Conservation (phyloP, 129 eudicot species). For the Flaveria trinervia region DNA sequence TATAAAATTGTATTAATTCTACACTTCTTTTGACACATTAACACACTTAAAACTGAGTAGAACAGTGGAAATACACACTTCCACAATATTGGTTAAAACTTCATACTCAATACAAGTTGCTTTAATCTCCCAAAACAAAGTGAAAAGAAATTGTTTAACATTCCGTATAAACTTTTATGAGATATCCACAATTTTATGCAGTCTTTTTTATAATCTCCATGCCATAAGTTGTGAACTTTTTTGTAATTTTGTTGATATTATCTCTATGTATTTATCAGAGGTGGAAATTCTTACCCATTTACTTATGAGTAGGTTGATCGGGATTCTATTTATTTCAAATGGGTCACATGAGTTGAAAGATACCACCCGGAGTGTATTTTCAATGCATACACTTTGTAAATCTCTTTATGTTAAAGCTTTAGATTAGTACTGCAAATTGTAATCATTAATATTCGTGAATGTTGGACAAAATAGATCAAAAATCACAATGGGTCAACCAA, state of each 20-base stretch:
- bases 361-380: background rate
- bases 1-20: background rate
- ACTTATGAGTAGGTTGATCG: background rate
- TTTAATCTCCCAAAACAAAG: background rate
- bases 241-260: background rate
- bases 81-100: background rate
- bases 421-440: background rate
- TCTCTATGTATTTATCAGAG: background rate
- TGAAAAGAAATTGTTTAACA: no score
- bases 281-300: background rate
- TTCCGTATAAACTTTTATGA: no score
- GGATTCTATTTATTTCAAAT: background rate
- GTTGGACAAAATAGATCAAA: background rate
- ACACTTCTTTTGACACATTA: background rate
- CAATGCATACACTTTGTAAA: background rate
- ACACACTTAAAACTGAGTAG: background rate
- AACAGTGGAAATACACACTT: background rate
- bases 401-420: background rate
- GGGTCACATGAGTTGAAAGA: no score
- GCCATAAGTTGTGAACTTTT: background rate
- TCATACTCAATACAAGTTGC: background rate
- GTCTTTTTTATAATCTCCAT: background rate
- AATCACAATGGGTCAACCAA: background rate
- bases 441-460: background rate
- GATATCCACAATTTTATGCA: background rate